Evolutionary conservation across 352 stramenopile species (phyloP).

Genomic region (Phytopythium kandeliae): DNA sequence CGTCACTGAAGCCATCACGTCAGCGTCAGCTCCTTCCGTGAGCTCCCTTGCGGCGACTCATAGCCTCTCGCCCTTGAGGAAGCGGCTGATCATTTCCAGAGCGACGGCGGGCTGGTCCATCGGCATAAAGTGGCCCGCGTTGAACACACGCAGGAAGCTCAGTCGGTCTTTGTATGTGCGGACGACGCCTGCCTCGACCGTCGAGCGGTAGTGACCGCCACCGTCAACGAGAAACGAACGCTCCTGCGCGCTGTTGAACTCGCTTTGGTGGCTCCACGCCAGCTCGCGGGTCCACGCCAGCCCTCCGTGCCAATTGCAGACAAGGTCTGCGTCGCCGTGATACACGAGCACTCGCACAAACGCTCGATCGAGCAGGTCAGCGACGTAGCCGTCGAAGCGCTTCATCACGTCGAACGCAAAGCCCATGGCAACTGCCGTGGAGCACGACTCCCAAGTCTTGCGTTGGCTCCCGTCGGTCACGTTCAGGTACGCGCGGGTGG

Average conservation of each 20-base stretch:
- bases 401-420: conserved; percentile 88
- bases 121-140: conserved; percentile 48
- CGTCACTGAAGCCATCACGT: background rate
- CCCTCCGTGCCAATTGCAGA: conserved; percentile 96
- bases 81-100: conserved; percentile 52
- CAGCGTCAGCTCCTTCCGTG: no score
- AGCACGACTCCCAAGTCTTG: conserved; percentile 48
- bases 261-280: conserved; percentile 82
- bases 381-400: conserved; percentile 82
- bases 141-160: conserved; percentile 44
- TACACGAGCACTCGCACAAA: conserved; percentile 90
- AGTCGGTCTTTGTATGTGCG: conserved; percentile 17
- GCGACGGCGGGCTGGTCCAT: conserved; percentile 37
- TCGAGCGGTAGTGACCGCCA: background rate
- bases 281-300: conserved; percentile 90
- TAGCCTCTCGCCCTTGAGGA: conserved; percentile 30
- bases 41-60: no score
- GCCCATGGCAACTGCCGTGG: conserved; percentile 11
- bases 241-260: conserved; percentile 62
- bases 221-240: conserved; percentile 12
- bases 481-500: conserved; percentile 23
- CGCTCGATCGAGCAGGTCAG: conserved; percentile 66
- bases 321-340: conserved; percentile 94
- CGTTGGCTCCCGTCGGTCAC: conserved; percentile 16
- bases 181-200: conserved; percentile 4